Evolutionary conservation across 2,329 filamentous ascomycete species (phyloP).

Genomic region (Neurospora crassa): DNA sequence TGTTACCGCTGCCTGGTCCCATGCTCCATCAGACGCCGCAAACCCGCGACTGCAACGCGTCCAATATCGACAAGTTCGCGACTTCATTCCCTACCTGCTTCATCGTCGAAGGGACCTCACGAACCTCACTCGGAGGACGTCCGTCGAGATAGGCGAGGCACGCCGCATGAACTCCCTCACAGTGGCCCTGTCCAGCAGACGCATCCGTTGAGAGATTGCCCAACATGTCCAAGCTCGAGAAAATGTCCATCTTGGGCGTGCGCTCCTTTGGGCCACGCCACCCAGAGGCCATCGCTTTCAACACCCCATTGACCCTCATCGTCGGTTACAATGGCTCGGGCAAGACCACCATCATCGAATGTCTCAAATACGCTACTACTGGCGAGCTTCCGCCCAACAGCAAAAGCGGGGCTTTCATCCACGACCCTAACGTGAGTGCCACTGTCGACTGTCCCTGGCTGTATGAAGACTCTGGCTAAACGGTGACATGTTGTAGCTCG

Average conservation of each 20-base stretch:
- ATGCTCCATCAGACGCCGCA: neutral
- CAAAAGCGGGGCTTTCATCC: slow-evolving; percentile 84
- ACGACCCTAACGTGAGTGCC: slow-evolving; percentile 71
- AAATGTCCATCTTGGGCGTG: slow-evolving; percentile 71
- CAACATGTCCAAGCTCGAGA: slow-evolving; percentile 72
- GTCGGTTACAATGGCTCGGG: slow-evolving; percentile 96
- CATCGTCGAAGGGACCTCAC: neutral
- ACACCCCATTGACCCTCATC: slow-evolving; percentile 86
- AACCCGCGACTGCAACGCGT: neutral
- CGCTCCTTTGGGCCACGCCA: slow-evolving; percentile 76
- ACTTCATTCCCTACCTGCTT: neutral
- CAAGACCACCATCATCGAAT: slow-evolving; percentile 98
- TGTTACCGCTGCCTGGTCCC: neutral
- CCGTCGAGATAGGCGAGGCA: neutral
- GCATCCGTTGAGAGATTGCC: neutral
- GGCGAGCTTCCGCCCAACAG: slow-evolving; percentile 89
- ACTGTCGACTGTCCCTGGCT: neutral
- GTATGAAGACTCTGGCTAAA: neutral
- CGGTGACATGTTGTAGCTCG: slow-evolving; percentile 39
- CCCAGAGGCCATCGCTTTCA: slow-evolving; percentile 70
- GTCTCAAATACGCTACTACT: slow-evolving; percentile 94
- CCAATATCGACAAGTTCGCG: neutral
- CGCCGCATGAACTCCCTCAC: neutral
- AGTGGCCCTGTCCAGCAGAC: neutral
- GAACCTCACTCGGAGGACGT: neutral